These are phyloP conservation scores for Luvunga scandens DNA, from an alignment of 345 rosid genomes.

Conservation along the genomic window DNA sequence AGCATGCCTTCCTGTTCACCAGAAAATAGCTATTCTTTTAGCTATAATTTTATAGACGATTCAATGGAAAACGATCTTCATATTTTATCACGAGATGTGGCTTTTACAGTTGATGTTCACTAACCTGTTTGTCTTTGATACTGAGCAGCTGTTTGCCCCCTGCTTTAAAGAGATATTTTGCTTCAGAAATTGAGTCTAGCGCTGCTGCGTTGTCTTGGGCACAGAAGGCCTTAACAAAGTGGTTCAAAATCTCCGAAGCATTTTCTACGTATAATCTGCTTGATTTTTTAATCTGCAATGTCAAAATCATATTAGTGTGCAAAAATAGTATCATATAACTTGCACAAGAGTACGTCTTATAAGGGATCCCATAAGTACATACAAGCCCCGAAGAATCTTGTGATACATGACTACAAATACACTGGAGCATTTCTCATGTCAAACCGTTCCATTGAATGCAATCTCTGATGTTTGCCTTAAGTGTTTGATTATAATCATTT, in stretches of 20 bases:
- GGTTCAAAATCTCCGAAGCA: conserved; percentile 51
- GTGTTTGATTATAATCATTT: no score
- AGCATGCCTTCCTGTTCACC: conserved; percentile 42
- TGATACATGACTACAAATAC: no score
- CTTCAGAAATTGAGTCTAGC: conserved; percentile 35
- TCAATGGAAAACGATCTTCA: background rate
- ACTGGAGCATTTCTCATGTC: no score
- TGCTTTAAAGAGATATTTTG: conserved; percentile 31
- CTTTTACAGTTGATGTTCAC: background rate
- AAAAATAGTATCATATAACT: no score
- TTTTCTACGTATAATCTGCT: conserved; percentile 55
- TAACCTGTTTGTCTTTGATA: conserved; percentile 48
- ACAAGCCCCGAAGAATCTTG: no score
- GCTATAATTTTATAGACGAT: background rate
- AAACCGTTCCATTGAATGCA: no score
- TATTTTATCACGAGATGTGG: background rate
- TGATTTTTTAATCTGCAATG: conserved; percentile 37
- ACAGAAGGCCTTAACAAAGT: conserved; percentile 49
- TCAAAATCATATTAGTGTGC: background rate
- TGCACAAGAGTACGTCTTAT: no score
- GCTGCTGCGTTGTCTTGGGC: conserved; percentile 49
- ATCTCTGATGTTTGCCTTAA: no score
- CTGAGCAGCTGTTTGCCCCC: conserved; percentile 41
- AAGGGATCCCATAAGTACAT: no score
- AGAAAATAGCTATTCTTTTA: background rate